Conservation (phyloP, 176 grass and related monocot genomes). For the Carex cristatella region DNA sequence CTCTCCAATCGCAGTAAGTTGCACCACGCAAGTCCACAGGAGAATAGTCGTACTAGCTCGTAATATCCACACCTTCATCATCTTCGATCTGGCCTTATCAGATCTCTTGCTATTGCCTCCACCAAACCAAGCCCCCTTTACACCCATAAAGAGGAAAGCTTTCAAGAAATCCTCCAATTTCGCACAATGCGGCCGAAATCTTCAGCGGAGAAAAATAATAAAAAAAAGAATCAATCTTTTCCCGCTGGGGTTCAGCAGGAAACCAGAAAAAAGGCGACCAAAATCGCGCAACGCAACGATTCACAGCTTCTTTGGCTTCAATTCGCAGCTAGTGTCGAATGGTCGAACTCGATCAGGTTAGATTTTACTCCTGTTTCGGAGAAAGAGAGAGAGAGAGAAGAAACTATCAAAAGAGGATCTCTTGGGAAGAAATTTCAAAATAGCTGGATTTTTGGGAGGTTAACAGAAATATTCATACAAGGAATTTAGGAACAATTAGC, state of each 20-base stretch:
- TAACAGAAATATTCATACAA: slow-evolving; percentile 20
- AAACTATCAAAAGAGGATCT: background rate
- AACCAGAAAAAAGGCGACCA: background rate
- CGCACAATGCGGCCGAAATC: background rate
- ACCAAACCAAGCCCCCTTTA: slow-evolving; percentile 16
- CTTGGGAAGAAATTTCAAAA: background rate
- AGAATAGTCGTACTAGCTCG: slow-evolving; percentile 64
- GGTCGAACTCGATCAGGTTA: slow-evolving; percentile 1
- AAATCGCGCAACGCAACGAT: slow-evolving; percentile 4
- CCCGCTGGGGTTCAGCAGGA: background rate
- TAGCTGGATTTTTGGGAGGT: slow-evolving; percentile 20
- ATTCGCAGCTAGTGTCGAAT: background rate
- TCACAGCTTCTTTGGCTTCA: background rate
- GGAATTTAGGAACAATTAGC: slow-evolving; percentile 12
- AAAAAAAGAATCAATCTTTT: slow-evolving; percentile 21
- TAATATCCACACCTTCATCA: slow-evolving; percentile 66
- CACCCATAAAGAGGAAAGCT: slow-evolving; percentile 25
- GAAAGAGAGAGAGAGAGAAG: background rate
- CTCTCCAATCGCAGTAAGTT: slow-evolving; percentile 54
- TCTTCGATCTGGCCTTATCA: slow-evolving; percentile 40
- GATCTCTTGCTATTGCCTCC: slow-evolving; percentile 27
- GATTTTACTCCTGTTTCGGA: background rate
- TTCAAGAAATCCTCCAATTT: slow-evolving; percentile 2
- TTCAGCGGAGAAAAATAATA: background rate
- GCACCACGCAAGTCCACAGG: slow-evolving; percentile 74